Evolutionary conservation across 345 rosid genomes (phyloP).

Genomic region (Alliaria petiolata): DNA sequence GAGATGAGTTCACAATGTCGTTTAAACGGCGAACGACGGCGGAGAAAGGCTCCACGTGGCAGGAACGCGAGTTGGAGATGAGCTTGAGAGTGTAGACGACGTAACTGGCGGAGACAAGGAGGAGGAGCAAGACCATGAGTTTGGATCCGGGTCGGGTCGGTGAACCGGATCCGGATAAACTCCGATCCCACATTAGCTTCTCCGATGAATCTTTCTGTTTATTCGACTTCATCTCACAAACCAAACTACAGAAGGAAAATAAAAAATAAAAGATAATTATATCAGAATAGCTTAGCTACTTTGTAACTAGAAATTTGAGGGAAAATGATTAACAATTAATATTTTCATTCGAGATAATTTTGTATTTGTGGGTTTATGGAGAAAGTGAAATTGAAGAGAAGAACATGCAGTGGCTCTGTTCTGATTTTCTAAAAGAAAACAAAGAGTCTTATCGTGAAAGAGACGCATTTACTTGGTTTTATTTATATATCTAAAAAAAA

Average conservation of each 20-base stretch:
- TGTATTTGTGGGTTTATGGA: neutral
- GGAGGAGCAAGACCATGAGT: constrained; percentile 68
- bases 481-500: neutral
- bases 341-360: neutral
- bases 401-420: constrained; percentile 34
- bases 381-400: constrained; percentile 15
- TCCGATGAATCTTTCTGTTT: constrained; percentile 37
- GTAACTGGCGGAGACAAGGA: constrained; percentile 70
- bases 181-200: constrained; percentile 64
- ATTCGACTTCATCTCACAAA: constrained; percentile 9
- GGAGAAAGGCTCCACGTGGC: constrained; percentile 42
- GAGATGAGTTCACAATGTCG: constrained; percentile 28
- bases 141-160: constrained; percentile 53
- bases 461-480: constrained; percentile 13
- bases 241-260: too few relatives aligned
- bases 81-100: constrained; percentile 82
- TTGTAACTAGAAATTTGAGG: neutral
- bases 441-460: constrained; percentile 18
- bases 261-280: neutral
- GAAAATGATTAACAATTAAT: neutral
- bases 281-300: neutral
- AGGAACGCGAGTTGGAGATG: constrained; percentile 60
- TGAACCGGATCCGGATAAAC: constrained; percentile 38
- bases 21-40: constrained; percentile 22
- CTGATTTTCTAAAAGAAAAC: constrained; percentile 11